Conservation (phyloP, 192 early-diverging fungal species). For the Coemansia erecta region DNA sequence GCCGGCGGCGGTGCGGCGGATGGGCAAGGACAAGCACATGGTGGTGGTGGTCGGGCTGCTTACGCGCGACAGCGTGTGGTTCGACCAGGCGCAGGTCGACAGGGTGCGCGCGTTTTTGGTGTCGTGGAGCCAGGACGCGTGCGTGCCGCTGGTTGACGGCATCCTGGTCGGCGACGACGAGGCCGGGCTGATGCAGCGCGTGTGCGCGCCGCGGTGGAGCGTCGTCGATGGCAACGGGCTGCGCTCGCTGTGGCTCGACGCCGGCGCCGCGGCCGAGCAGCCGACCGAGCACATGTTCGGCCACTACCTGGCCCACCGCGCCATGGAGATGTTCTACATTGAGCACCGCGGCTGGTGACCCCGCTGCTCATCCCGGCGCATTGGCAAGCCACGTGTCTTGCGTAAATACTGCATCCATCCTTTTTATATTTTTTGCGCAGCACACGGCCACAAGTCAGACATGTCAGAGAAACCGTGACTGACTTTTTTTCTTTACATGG, state of each 20-base stretch:
- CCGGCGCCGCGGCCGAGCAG: background rate
- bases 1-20: constrained; percentile 37
- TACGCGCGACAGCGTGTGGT: constrained; percentile 38
- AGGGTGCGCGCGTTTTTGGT: constrained; percentile 36
- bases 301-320: constrained; percentile 48
- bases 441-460: too few relatives aligned
- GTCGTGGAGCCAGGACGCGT: constrained; percentile 31
- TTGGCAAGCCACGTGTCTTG: background rate
- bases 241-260: constrained; percentile 1
- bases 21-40: constrained; percentile 38
- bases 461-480: too few relatives aligned
- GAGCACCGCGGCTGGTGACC: constrained; percentile 51
- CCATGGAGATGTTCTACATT: constrained; percentile 52
- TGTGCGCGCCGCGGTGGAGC: constrained; percentile 20
- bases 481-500: too few relatives aligned
- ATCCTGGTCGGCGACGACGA: constrained; percentile 18
- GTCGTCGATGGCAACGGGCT: constrained; percentile 13
- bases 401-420: background rate
- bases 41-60: constrained; percentile 36
- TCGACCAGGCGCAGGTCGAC: constrained; percentile 28
- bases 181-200: constrained; percentile 9
- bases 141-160: constrained; percentile 41
- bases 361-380: too few relatives aligned
- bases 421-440: background rate
- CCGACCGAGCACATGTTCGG: constrained; percentile 23